Evolutionary conservation across 2,329 filamentous ascomycete genomes (phyloP), one percentile per base, ranked within the genome.

Genomic region (Hymenoscyphus albidus): DNA sequence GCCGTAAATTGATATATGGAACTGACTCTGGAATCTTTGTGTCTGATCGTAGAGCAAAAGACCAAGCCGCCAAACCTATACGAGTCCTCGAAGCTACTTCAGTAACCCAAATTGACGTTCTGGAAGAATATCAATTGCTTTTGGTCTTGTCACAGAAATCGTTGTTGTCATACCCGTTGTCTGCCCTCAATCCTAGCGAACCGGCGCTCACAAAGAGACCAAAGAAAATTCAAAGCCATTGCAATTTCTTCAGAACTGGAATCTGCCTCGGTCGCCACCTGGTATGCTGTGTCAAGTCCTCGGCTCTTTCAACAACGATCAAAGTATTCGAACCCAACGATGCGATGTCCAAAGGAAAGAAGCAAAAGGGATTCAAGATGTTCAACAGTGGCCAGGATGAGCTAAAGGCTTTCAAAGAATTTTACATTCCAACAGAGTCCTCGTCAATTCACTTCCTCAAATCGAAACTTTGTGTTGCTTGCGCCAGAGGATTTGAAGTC

Each of bases 261-360:
- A 96, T 97, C 73, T 98, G 95, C 75, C 84, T 97, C 65, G 93
- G 95, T 40, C 87, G 95, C 67, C 95, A 98, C 75, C 83, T 99
- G 62, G 95, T 99, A 38, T 98, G 94, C 79, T 96, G 92, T 71
- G 95, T 98, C 74, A 98, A 97, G 81, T 96, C 92, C 51, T 94
- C 91, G 18, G 91, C 93, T 2, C 81, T 98, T 39, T 97, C 92
- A 61, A 96, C 92, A 14, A 98, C 94, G 1, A 97, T 99, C 81
- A 98, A 98, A 79, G 95, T 98, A n/a, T 98, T 92, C 78, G 94
- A 99, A 79, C 95, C 95, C 0, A 97, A 96, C 79, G 95, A 98
- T 75, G 90, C 92, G 67, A 90, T 96, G 83, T 89, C 90, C 62
- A 95, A 93, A 80, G 92, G 91, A 65, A 96, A 95, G 81, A 97